phyloP scores from a whole-genome alignment of 148 eudicot genomes.

The Rhododendron ferrugineum region DNA sequence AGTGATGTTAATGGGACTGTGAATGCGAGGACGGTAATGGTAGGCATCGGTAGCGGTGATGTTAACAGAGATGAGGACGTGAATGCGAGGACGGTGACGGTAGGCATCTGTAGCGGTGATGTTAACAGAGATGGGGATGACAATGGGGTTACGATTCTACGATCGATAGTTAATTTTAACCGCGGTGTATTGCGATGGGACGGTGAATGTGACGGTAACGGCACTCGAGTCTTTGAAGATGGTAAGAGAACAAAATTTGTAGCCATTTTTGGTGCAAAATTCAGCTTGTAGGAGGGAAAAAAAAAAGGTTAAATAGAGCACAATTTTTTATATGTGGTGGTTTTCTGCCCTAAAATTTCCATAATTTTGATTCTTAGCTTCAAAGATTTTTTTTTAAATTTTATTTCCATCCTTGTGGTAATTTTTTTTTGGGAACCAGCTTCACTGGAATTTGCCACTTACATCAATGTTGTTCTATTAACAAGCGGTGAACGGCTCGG shows the following conservation, averaged over 20 bases:
- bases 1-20: not conserved
- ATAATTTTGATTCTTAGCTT: too few relatives aligned
- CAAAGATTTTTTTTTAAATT: not conserved
- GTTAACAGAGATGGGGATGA: constrained; percentile 8
- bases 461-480: too few relatives aligned
- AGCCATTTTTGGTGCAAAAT: constrained; percentile 1
- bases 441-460: not conserved
- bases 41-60: not conserved
- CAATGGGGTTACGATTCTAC: constrained; percentile 6
- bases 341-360: not conserved
- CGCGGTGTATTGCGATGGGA: not conserved
- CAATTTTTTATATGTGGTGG: constrained; percentile 2
- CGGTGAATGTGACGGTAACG: constrained; percentile 16
- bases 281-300: not conserved
- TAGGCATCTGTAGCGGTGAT: not conserved
- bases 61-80: constrained; percentile 6
- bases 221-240: constrained; percentile 15
- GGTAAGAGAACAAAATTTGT: not conserved
- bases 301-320: not conserved
- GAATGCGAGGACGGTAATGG: constrained; percentile 22
- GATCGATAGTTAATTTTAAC: constrained; percentile 4
- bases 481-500: too few relatives aligned
- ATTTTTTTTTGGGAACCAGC: too few relatives aligned
- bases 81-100: constrained; percentile 21
- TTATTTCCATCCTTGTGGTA: not conserved